Evolutionary conservation across 2,329 filamentous ascomycete genomes (phyloP).

Genomic region (Cercospora sp.): DNA sequence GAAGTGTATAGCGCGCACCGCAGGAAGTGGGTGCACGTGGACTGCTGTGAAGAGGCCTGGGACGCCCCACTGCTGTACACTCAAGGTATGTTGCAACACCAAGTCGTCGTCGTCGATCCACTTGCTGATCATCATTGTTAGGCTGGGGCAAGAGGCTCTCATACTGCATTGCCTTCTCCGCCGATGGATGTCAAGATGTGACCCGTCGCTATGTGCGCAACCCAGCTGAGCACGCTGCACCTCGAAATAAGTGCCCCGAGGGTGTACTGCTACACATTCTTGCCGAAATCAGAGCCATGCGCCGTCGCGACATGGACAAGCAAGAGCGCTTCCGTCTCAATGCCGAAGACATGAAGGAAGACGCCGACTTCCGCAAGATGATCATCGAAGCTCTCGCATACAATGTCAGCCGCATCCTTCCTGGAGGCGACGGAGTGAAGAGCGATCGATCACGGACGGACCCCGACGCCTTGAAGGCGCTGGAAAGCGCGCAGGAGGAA

Average conservation of each 20-base stretch:
- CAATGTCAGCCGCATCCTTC: slow-evolving; percentile 68
- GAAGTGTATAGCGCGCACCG: slow-evolving; percentile 95
- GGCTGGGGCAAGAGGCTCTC: slow-evolving; percentile 95
- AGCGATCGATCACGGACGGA: slow-evolving; percentile 38
- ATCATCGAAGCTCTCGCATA: slow-evolving; percentile 72
- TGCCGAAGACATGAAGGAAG: slow-evolving; percentile 75
- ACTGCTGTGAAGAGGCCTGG: slow-evolving; percentile 92
- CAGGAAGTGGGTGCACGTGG: slow-evolving; percentile 93
- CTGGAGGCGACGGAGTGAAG: slow-evolving; percentile 43
- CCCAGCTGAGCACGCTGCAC: slow-evolving; percentile 65
- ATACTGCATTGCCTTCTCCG: slow-evolving; percentile 95
- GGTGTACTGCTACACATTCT: slow-evolving; percentile 88
- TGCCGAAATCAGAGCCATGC: slow-evolving; percentile 83
- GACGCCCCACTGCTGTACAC: slow-evolving; percentile 90
- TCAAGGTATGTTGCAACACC: slow-evolving; percentile 58
- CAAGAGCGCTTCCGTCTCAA: slow-evolving; percentile 78
- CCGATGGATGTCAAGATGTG: slow-evolving; percentile 72
- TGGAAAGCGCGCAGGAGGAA: slow-evolving; percentile 46
- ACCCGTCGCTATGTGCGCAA: slow-evolving; percentile 71
- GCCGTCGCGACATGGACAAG: slow-evolving; percentile 81
- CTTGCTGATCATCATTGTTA: slow-evolving; percentile 36
- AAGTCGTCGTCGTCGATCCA: neutral
- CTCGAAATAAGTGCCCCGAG: slow-evolving; percentile 78
- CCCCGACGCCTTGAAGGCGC: slow-evolving; percentile 50
- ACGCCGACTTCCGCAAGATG: slow-evolving; percentile 71